Evolutionary conservation across 1,284 basidiomycete species (phyloP).

Genomic region (Vanrija sp.): DNA sequence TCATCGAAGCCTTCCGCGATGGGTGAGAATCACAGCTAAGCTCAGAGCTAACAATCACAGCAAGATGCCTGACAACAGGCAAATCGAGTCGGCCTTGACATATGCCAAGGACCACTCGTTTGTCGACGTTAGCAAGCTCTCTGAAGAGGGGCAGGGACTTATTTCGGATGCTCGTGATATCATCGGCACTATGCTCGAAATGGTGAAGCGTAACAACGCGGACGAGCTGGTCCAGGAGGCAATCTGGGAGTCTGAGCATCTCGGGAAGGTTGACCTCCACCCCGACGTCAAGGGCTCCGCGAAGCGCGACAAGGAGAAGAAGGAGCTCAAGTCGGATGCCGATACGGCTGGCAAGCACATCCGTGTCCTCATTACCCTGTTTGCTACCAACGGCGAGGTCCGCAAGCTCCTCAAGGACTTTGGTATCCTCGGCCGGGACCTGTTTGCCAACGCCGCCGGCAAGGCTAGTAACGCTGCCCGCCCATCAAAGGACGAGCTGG

Average conservation of each 20-base stretch:
- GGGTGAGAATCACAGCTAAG: constrained; percentile 48
- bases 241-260: constrained; percentile 54
- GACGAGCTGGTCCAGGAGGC: constrained; percentile 89
- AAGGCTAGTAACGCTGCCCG: constrained; percentile 71
- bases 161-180: constrained; percentile 62
- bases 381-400: constrained; percentile 86
- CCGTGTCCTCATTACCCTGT: constrained; percentile 74
- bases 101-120: constrained; percentile 68
- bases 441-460: constrained; percentile 70
- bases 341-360: constrained; percentile 71
- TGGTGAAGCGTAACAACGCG: constrained; percentile 75
- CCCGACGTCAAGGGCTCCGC: constrained; percentile 54
- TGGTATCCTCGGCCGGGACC: constrained; percentile 75
- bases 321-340: constrained; percentile 59
- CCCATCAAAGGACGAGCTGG: constrained; percentile 63
- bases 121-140: constrained; percentile 63
- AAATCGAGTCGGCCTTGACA: constrained; percentile 68
- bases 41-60: constrained; percentile 14
- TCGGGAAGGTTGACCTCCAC: too few species aligned
- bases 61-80: constrained; percentile 71
- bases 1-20: constrained; percentile 70
- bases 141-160: constrained; percentile 70
- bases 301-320: constrained; percentile 31
- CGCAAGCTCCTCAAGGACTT: constrained; percentile 82
- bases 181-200: constrained; percentile 53